Evolutionary conservation across 768 basidiomycete species (phyloP), one percentile per base, ranked within the genome.

Genomic region (Boletales sp.): DNA sequence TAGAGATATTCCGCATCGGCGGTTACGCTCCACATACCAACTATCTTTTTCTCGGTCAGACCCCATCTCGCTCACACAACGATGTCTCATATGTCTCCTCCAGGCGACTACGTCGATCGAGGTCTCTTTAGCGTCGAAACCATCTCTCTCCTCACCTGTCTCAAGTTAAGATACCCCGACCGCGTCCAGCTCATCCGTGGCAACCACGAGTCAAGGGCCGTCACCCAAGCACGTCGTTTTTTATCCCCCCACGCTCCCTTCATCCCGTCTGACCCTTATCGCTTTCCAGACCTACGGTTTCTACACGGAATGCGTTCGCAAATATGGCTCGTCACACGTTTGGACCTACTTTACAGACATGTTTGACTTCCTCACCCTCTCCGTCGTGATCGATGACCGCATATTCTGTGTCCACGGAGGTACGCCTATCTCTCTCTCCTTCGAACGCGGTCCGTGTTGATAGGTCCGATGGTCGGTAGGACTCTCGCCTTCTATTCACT

Each of bases 311-410:
- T 98, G 97, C 63, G 85, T 95, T 18, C 81, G 94, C 37, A 99
- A 99, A 72, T 99, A 99, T 61, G 94, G 94, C 47, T 87, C 90
- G 2, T 85, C 94, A 30, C 87, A 89, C 60, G 95, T 97, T 31
- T 99, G 97, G 97, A 94, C 92, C 24, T 97, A 98, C 70, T 98
- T 99, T 64, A 99, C 97, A 52, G 97, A 99, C 72, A 97, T 99
- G 95, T 99, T 99, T 70, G 97, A 99, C 75, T 99, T 94, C 74
- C 72, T 99, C 58, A 98, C 97, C 11, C 76, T 99, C 49, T 94
- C 91, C 31, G 94, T 95, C 49, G 97, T 99, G 54, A 97, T 99
- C 60, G 97, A 99, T 72, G 94, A 99, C 74, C 86, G 86, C 63
- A 97, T 99, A 78, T 97, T 99, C 69, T 99, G 97, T 61, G 95